Conservation (phyloP, 75 land plant genomes). For the Pseudotsuga menziesii region DNA sequence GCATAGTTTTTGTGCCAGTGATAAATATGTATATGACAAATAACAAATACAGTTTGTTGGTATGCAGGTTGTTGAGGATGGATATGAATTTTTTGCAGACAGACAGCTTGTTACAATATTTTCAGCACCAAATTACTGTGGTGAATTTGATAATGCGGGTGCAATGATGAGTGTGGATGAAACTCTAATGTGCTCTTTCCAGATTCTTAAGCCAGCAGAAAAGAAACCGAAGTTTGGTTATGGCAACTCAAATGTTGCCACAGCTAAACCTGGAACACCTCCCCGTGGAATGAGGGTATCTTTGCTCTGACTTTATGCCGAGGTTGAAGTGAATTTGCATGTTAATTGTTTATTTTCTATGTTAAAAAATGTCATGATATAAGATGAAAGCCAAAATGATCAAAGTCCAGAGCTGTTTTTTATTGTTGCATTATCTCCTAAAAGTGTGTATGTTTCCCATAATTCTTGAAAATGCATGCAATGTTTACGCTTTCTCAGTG, state of each 20-base stretch:
- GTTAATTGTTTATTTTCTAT: too few relatives aligned
- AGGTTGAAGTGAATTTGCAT: too few relatives aligned
- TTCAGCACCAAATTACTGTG: conserved; percentile 83
- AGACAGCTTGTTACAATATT: conserved; percentile 81
- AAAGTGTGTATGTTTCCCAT: too few relatives aligned
- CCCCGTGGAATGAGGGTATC: conserved; percentile 31
- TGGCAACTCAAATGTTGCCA: conserved; percentile 23
- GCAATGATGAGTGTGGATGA: conserved; percentile 96
- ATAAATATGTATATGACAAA: not conserved
- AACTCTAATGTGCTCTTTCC: conserved; percentile 74
- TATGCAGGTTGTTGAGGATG: conserved; percentile 88
- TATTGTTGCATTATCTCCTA: too few relatives aligned
- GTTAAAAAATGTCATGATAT: too few relatives aligned
- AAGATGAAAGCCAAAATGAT: too few relatives aligned
- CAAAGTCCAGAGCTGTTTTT: too few relatives aligned
- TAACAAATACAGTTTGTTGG: not conserved
- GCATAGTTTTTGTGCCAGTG: not conserved
- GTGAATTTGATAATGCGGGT: conserved; percentile 88
- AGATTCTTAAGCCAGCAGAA: conserved; percentile 84
- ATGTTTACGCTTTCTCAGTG: too few relatives aligned
- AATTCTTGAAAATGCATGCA: too few relatives aligned
- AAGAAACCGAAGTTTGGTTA: conserved; percentile 56
- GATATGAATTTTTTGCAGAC: conserved; percentile 89
- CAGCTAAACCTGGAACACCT: conserved; percentile 36
- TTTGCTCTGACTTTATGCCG: not conserved